phyloP scores from a whole-genome alignment of 2,329 filamentous ascomycete genomes.

The Capronia coronata region DNA sequence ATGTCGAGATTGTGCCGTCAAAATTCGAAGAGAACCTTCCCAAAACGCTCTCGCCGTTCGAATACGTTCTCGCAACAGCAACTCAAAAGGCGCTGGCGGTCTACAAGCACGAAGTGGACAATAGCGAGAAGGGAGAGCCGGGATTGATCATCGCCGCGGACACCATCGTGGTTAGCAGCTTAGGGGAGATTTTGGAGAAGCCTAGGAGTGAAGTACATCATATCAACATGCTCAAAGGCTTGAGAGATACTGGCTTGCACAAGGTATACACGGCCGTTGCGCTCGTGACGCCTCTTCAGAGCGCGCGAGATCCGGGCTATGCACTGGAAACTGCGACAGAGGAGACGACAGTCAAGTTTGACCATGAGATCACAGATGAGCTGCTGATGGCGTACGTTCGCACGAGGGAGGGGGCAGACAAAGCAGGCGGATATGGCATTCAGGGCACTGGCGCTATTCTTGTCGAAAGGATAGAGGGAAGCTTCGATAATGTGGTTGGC shows the following conservation, averaged over 20 bases:
- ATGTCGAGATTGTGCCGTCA: slow-evolving; percentile 79
- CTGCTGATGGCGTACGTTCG: slow-evolving; percentile 62
- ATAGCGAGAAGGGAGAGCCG: slow-evolving; percentile 58
- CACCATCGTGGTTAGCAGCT: slow-evolving; percentile 73
- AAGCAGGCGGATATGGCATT: slow-evolving; percentile 91
- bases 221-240: slow-evolving; percentile 69
- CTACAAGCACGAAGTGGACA: slow-evolving; percentile 54
- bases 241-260: slow-evolving; percentile 72
- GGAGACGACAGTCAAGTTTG: slow-evolving; percentile 87
- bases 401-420: slow-evolving; percentile 88
- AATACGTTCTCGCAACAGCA: slow-evolving; percentile 87
- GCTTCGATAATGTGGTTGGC: slow-evolving; percentile 89
- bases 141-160: slow-evolving; percentile 83
- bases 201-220: slow-evolving; percentile 76
- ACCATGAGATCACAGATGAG: slow-evolving; percentile 67
- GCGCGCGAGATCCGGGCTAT: slow-evolving; percentile 79
- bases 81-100: slow-evolving; percentile 75
- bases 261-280: slow-evolving; percentile 81
- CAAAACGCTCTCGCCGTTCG: slow-evolving; percentile 71
- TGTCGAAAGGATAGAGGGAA: slow-evolving; percentile 81
- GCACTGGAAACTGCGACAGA: slow-evolving; percentile 73
- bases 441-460: slow-evolving; percentile 83
- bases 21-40: slow-evolving; percentile 77
- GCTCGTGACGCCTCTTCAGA: slow-evolving; percentile 73
- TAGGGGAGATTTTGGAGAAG: slow-evolving; percentile 82